phyloP scores from a whole-genome alignment of 306 rosid species.

The Cyamopsis tetragonoloba region DNA sequence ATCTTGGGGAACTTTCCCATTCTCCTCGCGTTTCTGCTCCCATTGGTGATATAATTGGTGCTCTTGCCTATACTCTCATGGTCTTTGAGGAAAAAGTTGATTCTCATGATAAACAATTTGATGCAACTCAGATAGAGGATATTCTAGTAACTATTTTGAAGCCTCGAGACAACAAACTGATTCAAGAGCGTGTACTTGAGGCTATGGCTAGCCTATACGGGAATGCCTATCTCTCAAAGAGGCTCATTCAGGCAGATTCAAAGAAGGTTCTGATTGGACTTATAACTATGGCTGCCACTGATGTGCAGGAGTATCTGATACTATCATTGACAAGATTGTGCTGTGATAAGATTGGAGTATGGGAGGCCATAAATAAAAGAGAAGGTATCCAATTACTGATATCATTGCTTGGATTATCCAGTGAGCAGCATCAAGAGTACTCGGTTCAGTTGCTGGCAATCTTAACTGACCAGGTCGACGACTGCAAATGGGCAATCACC shows the following conservation, averaged over 20 bases:
- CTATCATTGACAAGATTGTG: slow-evolving; percentile 78
- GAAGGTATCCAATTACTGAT: slow-evolving; percentile 94
- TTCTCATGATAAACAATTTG: slow-evolving; percentile 49
- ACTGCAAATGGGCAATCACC: slow-evolving; percentile 99
- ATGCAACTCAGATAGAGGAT: slow-evolving; percentile 70
- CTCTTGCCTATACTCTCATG: slow-evolving; percentile 91
- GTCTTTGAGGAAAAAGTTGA: slow-evolving; percentile 61
- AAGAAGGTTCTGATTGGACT: slow-evolving; percentile 88
- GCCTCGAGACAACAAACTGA: slow-evolving; percentile 68
- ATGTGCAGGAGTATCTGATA: slow-evolving; percentile 77
- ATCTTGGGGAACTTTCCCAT: slow-evolving; percentile 89
- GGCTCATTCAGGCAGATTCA: slow-evolving; percentile 69
- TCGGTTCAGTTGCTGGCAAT: slow-evolving; percentile 83
- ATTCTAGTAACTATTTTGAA: slow-evolving; percentile 72
- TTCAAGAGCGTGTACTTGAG: slow-evolving; percentile 94
- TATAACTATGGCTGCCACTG: slow-evolving; percentile 77
- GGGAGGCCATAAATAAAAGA: slow-evolving; percentile 90
- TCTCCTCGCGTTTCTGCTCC: slow-evolving; percentile 74
- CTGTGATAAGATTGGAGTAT: slow-evolving; percentile 62
- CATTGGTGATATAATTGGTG: slow-evolving; percentile 90
- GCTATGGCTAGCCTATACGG: slow-evolving; percentile 97
- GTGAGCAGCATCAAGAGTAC: slow-evolving; percentile 97
- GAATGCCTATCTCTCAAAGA: slow-evolving; percentile 65
- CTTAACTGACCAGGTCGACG: slow-evolving; percentile 84
- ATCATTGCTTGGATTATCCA: slow-evolving; percentile 75